These are phyloP conservation scores for Takashimella tepidaria DNA, from an alignment of 1,284 basidiomycete genomes.

Conservation along the genomic window DNA sequence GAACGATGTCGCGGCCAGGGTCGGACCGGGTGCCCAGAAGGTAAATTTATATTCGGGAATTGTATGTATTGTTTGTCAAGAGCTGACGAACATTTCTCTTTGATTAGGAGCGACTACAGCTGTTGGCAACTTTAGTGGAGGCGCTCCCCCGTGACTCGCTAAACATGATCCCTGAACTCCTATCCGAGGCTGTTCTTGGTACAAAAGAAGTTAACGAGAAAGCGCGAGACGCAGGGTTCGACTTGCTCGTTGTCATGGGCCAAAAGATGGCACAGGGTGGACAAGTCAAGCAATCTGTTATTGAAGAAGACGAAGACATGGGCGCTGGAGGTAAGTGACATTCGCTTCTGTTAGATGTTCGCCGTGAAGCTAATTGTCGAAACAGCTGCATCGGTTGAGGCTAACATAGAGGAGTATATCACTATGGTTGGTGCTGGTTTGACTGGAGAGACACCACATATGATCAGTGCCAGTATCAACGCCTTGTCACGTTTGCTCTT, in stretches of 20 bases:
- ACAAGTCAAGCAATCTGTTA: conserved; percentile 66
- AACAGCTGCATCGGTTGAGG: conserved; percentile 54
- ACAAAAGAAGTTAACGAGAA: conserved; percentile 98
- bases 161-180: conserved; percentile 79
- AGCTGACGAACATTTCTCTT: background rate
- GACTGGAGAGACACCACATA: conserved; percentile 89
- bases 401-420: conserved; percentile 85
- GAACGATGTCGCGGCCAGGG: conserved; percentile 55
- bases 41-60: conserved; percentile 46
- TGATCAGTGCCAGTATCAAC: conserved; percentile 96
- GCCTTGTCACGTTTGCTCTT: conserved; percentile 90
- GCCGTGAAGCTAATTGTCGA: background rate
- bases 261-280: conserved; percentile 87
- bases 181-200: conserved; percentile 93
- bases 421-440: conserved; percentile 96
- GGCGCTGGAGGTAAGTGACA: conserved; percentile 57
- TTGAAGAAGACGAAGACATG: conserved; percentile 65
- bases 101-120: conserved; percentile 73
- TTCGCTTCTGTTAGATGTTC: background rate
- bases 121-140: conserved; percentile 70
- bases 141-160: conserved; percentile 66
- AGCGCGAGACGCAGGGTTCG: conserved; percentile 82
- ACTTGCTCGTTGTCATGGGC: conserved; percentile 86
- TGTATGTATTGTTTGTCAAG: background rate
- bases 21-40: conserved; percentile 83